Conservation (phyloP, 176 grass and related monocot genomes). For the Triticum monococcum region DNA sequence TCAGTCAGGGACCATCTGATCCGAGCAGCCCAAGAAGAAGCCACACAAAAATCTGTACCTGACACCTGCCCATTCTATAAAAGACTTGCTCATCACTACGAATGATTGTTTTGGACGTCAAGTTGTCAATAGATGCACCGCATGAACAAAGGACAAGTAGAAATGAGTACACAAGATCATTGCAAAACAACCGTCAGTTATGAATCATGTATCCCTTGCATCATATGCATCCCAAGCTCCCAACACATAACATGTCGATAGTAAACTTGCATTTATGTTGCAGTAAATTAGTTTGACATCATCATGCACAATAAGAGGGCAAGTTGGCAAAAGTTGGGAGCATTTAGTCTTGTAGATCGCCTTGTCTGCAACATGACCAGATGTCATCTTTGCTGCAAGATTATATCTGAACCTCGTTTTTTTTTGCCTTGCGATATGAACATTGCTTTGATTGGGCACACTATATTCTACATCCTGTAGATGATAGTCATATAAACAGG, state of each 20-base stretch:
- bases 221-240: constrained; percentile 18
- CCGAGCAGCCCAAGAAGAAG: not conserved
- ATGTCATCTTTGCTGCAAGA: not conserved
- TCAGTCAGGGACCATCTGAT: constrained; percentile 27
- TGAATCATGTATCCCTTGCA: constrained; percentile 20
- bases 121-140: constrained; percentile 16
- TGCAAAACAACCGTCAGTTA: constrained; percentile 7
- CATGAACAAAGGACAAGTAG: constrained; percentile 22
- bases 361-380: constrained; percentile 8
- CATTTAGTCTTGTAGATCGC: not conserved
- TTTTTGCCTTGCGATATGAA: not conserved
- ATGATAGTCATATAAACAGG: not conserved
- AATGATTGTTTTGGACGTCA: constrained; percentile 27
- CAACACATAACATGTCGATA: not conserved
- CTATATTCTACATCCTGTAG: not conserved
- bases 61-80: not conserved
- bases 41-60: constrained; percentile 15
- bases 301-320: not conserved
- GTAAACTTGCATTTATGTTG: not conserved
- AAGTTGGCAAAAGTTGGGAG: not conserved
- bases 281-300: not conserved
- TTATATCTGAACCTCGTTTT: not conserved
- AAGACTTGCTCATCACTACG: not conserved
- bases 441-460: not conserved
- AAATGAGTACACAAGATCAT: constrained; percentile 43